Evolutionary conservation across 805 yeast species (phyloP), one percentile per base, ranked within the genome.

Genomic region (Cyberlindnera americana): DNA sequence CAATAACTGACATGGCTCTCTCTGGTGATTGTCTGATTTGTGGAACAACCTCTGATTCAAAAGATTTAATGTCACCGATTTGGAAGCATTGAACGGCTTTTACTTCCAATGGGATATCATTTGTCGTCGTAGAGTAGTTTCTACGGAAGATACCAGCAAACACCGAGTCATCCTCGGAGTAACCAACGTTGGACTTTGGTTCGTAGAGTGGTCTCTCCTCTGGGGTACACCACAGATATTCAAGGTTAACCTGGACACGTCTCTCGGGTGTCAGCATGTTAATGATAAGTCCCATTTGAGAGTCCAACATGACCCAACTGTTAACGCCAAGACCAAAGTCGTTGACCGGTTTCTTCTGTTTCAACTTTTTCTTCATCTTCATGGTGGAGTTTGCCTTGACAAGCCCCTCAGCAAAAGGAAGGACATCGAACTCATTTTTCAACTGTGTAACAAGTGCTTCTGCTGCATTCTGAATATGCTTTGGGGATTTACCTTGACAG

Each of bases 271-370:
- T 86, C 53, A 90, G 62, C 14, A 90, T 61, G 60, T 90, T 95
- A 23, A 90, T 71, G 39, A 69, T 74, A 4, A 88, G 73, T 27
- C 77, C 77, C 3, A 75, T 61, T 19, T 70, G 67, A 35, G 87
- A 73, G 51, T 87, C 88, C 34, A 89, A 67, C 74, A 86, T 77
- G 17, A 86, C 78, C 98, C 98, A 90, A 19, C 85, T 75, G 50
- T 87, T 88, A 5, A 79, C 69, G 16, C 52, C 57, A 5, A 62
- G 47, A 13, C 85, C 83, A 51, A 74, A 80, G 40, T 73, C 78
- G 48, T 76, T 76, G 1, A 71, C 68, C 0, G 79, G 70, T 37
- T 72, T 66, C 13, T 73, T 72, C 13, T 68, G 69, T 28, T 69
- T 69, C 43, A 79, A 56, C 43, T 85, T 62, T 38, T 76, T 72